A percentile compares a stretch with the other conserved stretches of the same genome.
Evolutionary conservation across 2,329 filamentous ascomycete species (phyloP).

Genomic region (Arthroderma uncinatum): DNA sequence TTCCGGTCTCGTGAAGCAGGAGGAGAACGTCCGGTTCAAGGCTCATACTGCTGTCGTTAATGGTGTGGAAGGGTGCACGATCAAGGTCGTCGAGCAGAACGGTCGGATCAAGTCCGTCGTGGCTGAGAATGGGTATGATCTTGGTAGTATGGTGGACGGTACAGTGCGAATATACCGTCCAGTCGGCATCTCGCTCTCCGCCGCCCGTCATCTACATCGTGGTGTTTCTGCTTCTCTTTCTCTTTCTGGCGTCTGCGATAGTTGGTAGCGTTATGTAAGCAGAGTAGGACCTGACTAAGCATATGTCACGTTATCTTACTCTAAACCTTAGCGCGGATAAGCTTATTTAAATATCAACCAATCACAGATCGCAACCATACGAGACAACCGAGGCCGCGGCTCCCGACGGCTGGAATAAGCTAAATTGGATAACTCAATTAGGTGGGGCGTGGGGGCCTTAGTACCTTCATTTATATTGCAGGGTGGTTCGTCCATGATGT

Average conservation of each 20-base stretch:
- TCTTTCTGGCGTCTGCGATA: not conserved
- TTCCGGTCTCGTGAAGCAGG: not conserved
- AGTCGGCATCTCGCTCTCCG: not conserved
- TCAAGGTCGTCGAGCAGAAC: constrained; percentile 11
- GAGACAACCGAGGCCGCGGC: not conserved
- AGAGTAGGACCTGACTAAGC: not conserved
- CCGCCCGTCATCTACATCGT: not conserved
- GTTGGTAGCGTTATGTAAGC: not conserved
- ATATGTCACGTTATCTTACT: not conserved
- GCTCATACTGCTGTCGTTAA: constrained; percentile 11
- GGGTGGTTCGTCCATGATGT: not conserved
- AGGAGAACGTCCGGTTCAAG: constrained; percentile 8
- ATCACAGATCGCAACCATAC: not conserved
- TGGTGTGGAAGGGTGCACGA: not conserved
- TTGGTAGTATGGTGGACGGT: constrained; percentile 7
- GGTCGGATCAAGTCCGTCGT: not conserved
- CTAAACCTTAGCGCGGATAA: not conserved
- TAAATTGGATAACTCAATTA: not conserved
- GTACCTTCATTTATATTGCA: not conserved
- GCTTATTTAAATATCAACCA: not conserved
- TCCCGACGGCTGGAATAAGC: not conserved
- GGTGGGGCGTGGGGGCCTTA: not conserved
- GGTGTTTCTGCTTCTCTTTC: not conserved
- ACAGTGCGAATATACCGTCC: constrained; percentile 7
- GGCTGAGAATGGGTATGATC: constrained; percentile 6